Base-by-base conservation (phyloP, 2,329 filamentous ascomycete species). In the Boeremia exigua region DNA sequence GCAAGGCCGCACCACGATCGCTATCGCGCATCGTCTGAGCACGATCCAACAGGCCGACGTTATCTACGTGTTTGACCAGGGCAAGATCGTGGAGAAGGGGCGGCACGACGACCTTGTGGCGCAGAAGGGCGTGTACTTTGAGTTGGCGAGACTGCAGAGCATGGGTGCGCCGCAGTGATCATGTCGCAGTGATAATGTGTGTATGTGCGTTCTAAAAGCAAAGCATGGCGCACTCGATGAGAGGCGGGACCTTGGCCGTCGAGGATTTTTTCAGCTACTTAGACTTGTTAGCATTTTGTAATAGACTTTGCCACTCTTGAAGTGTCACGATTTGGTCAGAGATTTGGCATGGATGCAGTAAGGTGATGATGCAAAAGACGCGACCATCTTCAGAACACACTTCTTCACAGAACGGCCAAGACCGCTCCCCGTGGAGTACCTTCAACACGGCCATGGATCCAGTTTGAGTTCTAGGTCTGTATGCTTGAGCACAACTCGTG, bases 21-120 rank as follows among this genome's bases (percentile, higher is more conserved):
- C 94, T 0, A 94, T 99, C 1, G 95, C 95, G 3, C 94, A 99
- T 77, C 84, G 95, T 23, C 80, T 99, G 6, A 92, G 88, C 69
- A 97, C 95, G 0, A 97, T 98, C 58, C 92, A 96, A 73, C 93
- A 95, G 73, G 94, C 94, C 0, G 94, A 98, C 71, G 80, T 94
- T 44, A 98, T 98, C 66, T 97, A 96, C 63, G 94, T 98, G n/a
- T 95, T 98, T 72, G 93, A 97, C 74, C 88, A 91, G 67, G 95
- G 94, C 7, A 84, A 86, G 56, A 86, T 98, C 38, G 90, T 96
- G 1, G 94, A 98, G 79, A 84, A 85, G 63, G 94, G 94, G 5
- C 92, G 87, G 8, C 94, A 98, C 90, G 83, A 82, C 0, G 78
- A 81, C 45, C 56, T 81, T 32, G 68, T 81, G 48, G 67, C 62